Evolutionary conservation across 306 rosid genomes (phyloP).

Genomic region (Cucurbita argyrosperma): DNA sequence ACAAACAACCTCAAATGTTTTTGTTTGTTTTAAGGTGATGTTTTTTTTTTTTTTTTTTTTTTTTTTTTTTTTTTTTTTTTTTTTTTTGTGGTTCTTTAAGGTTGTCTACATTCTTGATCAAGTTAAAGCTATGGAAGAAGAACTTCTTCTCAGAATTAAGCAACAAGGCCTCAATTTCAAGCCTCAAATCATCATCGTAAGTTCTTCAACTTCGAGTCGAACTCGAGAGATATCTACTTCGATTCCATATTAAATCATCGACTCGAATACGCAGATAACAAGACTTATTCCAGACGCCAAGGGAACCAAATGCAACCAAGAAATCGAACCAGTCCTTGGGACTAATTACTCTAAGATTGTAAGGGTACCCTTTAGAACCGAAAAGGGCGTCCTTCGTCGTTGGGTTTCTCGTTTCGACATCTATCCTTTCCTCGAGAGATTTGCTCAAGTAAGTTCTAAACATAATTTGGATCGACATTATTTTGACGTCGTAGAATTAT

Average conservation of each 20-base stretch:
- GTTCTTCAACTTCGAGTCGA: not conserved
- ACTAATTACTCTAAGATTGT: conserved; percentile 67
- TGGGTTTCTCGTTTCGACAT: conserved; percentile 95
- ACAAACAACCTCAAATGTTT: not conserved
- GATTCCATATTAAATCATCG: not conserved
- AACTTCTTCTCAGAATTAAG: conserved; percentile 52
- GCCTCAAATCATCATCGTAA: conserved; percentile 82
- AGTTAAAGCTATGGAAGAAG: conserved; percentile 79
- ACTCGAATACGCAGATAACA: conserved; percentile 32
- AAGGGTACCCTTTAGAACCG: conserved; percentile 67
- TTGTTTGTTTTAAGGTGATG: not conserved
- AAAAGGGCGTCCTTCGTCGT: conserved; percentile 37
- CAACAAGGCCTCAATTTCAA: conserved; percentile 59
- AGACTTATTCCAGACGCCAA: conserved; percentile 77
- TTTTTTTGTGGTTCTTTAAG: conserved; percentile 12
- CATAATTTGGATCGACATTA: not conserved
- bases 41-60: not conserved
- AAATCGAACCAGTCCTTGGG: conserved; percentile 52
- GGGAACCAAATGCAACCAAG: conserved; percentile 79
- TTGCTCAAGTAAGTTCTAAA: conserved; percentile 37
- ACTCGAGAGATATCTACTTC: not conserved
- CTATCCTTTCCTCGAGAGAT: conserved; percentile 80
- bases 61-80: not conserved
- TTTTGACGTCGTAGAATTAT: too few species aligned
- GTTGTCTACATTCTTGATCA: conserved; percentile 89